Base-by-base conservation (phyloP, 148 eudicot species). In the Spergularia marina region DNA sequence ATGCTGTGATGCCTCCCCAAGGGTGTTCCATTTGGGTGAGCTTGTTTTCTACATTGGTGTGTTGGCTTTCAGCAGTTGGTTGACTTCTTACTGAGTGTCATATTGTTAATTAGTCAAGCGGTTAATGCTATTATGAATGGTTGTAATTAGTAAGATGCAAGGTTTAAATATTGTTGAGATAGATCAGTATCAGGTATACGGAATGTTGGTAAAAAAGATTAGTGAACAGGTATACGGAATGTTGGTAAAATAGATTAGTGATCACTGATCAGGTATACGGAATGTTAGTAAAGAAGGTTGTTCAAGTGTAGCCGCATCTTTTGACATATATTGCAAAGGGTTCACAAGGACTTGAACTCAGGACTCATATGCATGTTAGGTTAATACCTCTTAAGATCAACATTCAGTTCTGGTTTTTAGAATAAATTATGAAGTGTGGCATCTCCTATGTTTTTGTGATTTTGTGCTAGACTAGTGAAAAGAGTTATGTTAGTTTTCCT, bases 1-100 rank as follows among this genome's bases (percentile, higher is more conserved):
- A 68, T 83, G 87, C 67, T 95, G 98, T 79, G 96, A 90, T 80
- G 87, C 81, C 58, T 95, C 97, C 82, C 96, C 94, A 15, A 88
- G 98, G 76, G 86, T 91, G 41, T 95, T 89, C 60, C 98, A 95
- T 85, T 13, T 71, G 82, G 94, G 97, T 95, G 44, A 85, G 77
- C 34, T 74, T 56, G 55, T 63, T 73, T 21, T 56, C 7, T 73
- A 10, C 51, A 60, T 57, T 44, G 65, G 18, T 60, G 36, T 30
- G 5, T 55, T 44, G 36, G 12, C 36, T 40, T 57, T 30, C 7
- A 34, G 65, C 58, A 23, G n/a, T 57, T 44, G 53, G 40, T 15
- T 47, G 55, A 12, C 13, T 72, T 0, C 14, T 16, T 58, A 21
- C n/a, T 49, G 54, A 36, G 13, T 65, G 69, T 40, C 69, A 65